phyloP scores from a whole-genome alignment of 1,284 basidiomycete species.

The Macrocystidia cucumis region DNA sequence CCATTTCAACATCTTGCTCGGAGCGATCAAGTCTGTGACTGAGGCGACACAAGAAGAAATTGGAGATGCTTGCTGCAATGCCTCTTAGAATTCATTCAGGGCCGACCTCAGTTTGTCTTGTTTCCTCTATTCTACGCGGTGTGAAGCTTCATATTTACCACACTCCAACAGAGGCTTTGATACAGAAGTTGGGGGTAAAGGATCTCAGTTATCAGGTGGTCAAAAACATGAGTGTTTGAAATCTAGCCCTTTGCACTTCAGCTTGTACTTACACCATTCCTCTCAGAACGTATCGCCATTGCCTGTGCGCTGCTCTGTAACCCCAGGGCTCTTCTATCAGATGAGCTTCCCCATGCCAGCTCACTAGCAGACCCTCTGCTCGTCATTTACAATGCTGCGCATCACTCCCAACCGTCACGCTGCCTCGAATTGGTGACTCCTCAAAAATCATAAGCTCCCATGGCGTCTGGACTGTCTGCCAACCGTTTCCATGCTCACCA shows the following conservation, averaged over 20 bases:
- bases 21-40: conserved; percentile 72
- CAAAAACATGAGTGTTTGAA: conserved; percentile 77
- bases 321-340: conserved; percentile 85
- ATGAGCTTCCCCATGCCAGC: no score
- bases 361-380: no score
- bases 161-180: conserved; percentile 63
- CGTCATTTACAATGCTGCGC: no score
- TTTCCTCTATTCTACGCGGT: conserved; percentile 1
- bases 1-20: conserved; percentile 85
- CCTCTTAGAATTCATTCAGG: conserved; percentile 86
- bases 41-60: conserved; percentile 89
- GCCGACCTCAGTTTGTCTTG: conserved; percentile 70
- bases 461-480: no score
- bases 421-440: no score
- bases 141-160: background rate
- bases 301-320: conserved; percentile 94
- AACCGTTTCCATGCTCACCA: no score
- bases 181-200: conserved; percentile 92
- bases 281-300: conserved; percentile 87
- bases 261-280: conserved; percentile 8
- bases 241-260: conserved; percentile 4
- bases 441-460: no score
- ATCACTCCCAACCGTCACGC: no score
- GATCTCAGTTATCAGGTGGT: conserved; percentile 88
- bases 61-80: conserved; percentile 75